Conservation (phyloP, 352 stramenopile species). For the Globisporangium carolinianum region DNA sequence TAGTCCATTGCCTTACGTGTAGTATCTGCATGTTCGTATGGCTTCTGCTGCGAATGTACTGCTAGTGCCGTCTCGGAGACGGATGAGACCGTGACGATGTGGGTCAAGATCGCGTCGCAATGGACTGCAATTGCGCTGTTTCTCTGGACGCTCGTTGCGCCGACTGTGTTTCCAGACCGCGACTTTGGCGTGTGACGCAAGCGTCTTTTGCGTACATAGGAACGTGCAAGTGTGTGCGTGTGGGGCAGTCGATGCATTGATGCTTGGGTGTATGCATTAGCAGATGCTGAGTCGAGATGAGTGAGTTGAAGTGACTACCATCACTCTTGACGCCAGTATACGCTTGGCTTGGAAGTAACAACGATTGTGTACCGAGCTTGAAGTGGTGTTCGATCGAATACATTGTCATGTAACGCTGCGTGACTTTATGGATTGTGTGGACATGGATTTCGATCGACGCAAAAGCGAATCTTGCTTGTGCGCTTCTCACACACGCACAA, state of each 20-base stretch:
- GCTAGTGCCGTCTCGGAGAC: constrained; percentile 14
- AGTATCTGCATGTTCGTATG: background rate
- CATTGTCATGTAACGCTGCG: too few relatives aligned
- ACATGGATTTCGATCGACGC: background rate
- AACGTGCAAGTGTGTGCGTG: background rate
- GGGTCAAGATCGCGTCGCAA: constrained; percentile 91
- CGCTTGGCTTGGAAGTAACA: too few relatives aligned
- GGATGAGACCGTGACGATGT: constrained; percentile 88
- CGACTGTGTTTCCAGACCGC: constrained; percentile 86
- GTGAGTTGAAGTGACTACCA: too few relatives aligned
- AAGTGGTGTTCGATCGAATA: background rate
- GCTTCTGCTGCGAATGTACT: background rate
- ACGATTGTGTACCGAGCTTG: background rate
- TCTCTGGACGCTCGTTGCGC: constrained; percentile 92
- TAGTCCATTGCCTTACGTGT: background rate
- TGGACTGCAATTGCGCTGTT: constrained; percentile 90
- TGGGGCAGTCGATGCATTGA: too few relatives aligned
- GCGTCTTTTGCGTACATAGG: too few relatives aligned
- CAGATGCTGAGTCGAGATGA: too few relatives aligned
- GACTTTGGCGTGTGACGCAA: constrained; percentile 63
- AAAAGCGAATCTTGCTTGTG: background rate
- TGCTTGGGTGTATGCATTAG: too few relatives aligned
- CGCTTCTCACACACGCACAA: background rate
- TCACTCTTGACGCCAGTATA: too few relatives aligned
- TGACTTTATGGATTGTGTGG: background rate